These are phyloP conservation scores for Cytospora paraplurivora DNA, from an alignment of 2,329 filamentous ascomycete species.

Conservation along the genomic window DNA sequence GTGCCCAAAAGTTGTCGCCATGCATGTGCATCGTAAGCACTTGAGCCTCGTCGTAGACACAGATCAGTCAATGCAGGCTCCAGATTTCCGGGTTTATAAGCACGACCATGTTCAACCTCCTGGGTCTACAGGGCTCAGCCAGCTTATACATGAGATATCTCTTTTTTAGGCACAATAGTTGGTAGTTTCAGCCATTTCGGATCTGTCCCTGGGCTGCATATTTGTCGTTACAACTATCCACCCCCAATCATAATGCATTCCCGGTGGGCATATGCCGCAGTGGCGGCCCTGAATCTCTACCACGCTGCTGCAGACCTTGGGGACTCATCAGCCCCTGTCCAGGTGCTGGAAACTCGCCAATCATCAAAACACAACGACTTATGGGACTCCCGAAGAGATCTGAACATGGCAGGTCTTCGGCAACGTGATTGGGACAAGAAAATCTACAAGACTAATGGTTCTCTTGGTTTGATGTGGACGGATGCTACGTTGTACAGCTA, in stretches of 20 bases:
- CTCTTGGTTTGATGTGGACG: constrained; percentile 45
- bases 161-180: background rate
- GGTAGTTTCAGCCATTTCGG: background rate
- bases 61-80: background rate
- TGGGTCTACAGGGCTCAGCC: background rate
- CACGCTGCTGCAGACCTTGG: background rate
- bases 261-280: background rate
- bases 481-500: constrained; percentile 42
- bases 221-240: background rate
- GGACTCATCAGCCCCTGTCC: constrained; percentile 1
- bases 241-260: background rate
- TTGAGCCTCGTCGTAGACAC: background rate
- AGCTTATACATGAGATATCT: background rate
- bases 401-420: constrained; percentile 27
- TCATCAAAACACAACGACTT: constrained; percentile 31
- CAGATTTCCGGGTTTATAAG: background rate
- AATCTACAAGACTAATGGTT: constrained; percentile 36
- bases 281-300: background rate
- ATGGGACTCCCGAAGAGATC: constrained; percentile 32
- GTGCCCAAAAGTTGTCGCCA: background rate
- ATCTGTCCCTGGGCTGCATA: background rate
- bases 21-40: background rate
- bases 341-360: constrained; percentile 33
- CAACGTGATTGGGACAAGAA: constrained; percentile 30
- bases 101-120: background rate